phyloP scores from a whole-genome alignment of 257 asterid species.

The Echium plantagineum region DNA sequence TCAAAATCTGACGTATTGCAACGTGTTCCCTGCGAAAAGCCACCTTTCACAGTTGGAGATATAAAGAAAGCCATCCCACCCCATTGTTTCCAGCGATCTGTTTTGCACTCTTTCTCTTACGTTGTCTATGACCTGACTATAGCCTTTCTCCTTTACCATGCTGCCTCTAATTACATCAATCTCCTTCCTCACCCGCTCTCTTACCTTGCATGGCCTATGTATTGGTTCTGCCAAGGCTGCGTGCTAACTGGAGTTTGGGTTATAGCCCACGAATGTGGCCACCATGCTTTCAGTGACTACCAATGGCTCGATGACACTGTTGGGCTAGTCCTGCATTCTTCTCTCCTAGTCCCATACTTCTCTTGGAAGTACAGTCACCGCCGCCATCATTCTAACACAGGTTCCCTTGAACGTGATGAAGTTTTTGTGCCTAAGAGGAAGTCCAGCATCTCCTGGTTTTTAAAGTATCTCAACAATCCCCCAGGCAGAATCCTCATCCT shows the following conservation, averaged over 20 bases:
- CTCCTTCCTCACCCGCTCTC: constrained; percentile 44
- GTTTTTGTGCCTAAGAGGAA: constrained; percentile 62
- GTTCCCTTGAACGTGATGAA: constrained; percentile 68
- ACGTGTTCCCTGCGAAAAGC: constrained; percentile 59
- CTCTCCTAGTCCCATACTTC: constrained; percentile 42
- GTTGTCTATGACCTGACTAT: constrained; percentile 45
- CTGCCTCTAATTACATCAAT: constrained; percentile 51
- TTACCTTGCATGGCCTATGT: constrained; percentile 58
- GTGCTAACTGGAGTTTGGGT: constrained; percentile 63
- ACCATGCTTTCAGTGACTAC: constrained; percentile 49
- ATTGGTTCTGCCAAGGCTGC: constrained; percentile 63
- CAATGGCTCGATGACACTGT: constrained; percentile 61
- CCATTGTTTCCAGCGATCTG: constrained; percentile 76
- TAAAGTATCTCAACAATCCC: constrained; percentile 56
- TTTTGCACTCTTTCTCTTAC: constrained; percentile 69
- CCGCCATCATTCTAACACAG: constrained; percentile 55
- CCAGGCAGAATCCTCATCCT: constrained; percentile 46
- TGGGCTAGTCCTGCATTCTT: constrained; percentile 34
- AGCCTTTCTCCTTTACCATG: constrained; percentile 44
- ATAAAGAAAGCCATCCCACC: constrained; percentile 79
- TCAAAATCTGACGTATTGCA: constrained; percentile 26
- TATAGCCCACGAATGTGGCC: constrained; percentile 50
- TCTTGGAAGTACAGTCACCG: constrained; percentile 54
- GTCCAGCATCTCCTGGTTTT: constrained; percentile 25
- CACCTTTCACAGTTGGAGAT: constrained; percentile 65